Evolutionary conservation across 768 basidiomycete genomes (phyloP).

Genomic region (Grammothele lineata): DNA sequence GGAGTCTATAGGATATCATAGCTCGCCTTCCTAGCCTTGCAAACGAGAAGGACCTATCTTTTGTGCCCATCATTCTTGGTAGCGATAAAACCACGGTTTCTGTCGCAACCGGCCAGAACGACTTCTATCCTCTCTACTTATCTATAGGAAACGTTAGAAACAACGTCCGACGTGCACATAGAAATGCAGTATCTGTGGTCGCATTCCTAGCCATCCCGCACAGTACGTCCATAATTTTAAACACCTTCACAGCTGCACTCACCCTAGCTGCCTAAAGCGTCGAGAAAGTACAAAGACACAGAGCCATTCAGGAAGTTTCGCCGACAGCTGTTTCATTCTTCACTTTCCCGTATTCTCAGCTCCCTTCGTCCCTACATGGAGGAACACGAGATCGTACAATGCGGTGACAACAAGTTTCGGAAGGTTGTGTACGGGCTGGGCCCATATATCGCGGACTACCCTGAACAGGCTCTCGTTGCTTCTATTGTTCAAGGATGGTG

Average conservation of each 20-base stretch:
- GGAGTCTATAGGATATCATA: background rate
- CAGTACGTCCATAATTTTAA: slow-evolving; percentile 19
- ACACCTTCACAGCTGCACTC: background rate
- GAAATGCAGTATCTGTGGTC: slow-evolving; percentile 10
- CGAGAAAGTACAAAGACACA: background rate
- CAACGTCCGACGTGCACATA: slow-evolving; percentile 19
- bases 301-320: slow-evolving; percentile 9
- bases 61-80: slow-evolving; percentile 23
- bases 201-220: slow-evolving; percentile 29
- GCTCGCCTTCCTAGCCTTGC: background rate
- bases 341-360: slow-evolving; percentile 6
- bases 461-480: slow-evolving; percentile 25
- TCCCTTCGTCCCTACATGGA: slow-evolving; percentile 15
- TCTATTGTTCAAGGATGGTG: slow-evolving; percentile 22
- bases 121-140: slow-evolving; percentile 26
- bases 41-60: slow-evolving; percentile 8
- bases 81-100: slow-evolving; percentile 27
- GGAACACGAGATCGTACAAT: slow-evolving; percentile 9
- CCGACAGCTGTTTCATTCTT: slow-evolving; percentile 11
- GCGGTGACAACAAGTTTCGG: slow-evolving; percentile 26
- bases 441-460: slow-evolving; percentile 30
- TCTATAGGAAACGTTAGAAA: slow-evolving; percentile 23
- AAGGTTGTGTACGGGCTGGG: slow-evolving; percentile 25
- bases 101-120: slow-evolving; percentile 20
- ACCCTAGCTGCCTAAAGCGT: no score